phyloP scores from a whole-genome alignment of 2,329 filamentous ascomycete genomes.

The Colletotrichum scovillei region DNA sequence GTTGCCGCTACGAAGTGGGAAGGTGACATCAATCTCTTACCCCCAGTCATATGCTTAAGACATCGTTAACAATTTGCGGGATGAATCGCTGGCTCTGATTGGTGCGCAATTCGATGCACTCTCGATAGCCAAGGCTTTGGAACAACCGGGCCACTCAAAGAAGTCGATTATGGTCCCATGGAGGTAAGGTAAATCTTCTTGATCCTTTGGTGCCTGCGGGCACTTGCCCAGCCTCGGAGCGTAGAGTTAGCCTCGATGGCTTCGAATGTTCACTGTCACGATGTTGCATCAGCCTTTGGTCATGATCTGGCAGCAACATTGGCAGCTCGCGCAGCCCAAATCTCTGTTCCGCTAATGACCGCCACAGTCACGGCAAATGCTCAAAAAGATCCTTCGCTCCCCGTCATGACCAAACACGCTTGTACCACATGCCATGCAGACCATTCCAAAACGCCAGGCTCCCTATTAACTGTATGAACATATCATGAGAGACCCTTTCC shows the following conservation, averaged over 20 bases:
- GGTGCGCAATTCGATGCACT: not conserved
- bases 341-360: not conserved
- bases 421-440: not conserved
- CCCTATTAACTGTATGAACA: not conserved
- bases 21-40: constrained; percentile 4
- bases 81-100: not conserved
- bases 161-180: too few relatives aligned
- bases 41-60: too few relatives aligned
- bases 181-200: too few relatives aligned
- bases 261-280: not conserved
- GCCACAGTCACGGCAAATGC: not conserved
- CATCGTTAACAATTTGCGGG: too few relatives aligned
- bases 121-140: not conserved
- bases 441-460: not conserved
- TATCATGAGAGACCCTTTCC: not conserved
- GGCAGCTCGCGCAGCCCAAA: not conserved
- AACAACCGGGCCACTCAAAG: not conserved
- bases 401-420: not conserved
- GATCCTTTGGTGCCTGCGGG: too few relatives aligned
- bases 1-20: not conserved
- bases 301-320: not conserved
- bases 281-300: not conserved
- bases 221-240: too few relatives aligned
- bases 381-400: not conserved
- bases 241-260: too few relatives aligned